phyloP scores from a whole-genome alignment of 345 rosid species.

The Raphanus sativus region DNA sequence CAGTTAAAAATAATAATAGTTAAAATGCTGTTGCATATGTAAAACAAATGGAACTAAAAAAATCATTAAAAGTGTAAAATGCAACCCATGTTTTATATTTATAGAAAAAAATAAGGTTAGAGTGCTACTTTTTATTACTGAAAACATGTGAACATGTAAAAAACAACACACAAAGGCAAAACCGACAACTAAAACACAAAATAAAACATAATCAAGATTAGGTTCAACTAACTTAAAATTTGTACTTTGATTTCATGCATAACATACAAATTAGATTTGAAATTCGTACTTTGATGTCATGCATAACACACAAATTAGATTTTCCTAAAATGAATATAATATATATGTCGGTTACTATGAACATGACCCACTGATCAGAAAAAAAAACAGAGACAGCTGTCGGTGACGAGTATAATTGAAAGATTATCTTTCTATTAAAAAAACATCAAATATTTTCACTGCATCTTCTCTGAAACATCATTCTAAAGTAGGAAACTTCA shows the following conservation, averaged over 20 bases:
- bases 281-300: background rate
- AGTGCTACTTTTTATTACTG: background rate
- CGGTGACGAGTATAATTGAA: constrained; percentile 21
- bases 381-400: constrained; percentile 24
- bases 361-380: constrained; percentile 26
- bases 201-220: background rate
- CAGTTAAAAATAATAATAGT: too few species aligned
- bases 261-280: background rate
- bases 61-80: background rate
- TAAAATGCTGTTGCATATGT: too few species aligned
- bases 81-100: background rate
- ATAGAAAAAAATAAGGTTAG: background rate
- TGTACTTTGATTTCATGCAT: background rate
- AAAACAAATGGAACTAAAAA: too few species aligned
- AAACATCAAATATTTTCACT: background rate
- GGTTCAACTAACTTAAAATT: background rate
- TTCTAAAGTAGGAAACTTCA: background rate
- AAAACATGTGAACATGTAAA: background rate
- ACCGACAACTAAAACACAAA: background rate
- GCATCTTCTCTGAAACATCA: background rate
- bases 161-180: background rate
- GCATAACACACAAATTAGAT: background rate
- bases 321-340: background rate
- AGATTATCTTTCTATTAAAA: background rate
- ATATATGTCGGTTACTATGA: constrained; percentile 22